Conservation (phyloP, 2,329 filamentous ascomycete species). For the Fusarium proliferatum region DNA sequence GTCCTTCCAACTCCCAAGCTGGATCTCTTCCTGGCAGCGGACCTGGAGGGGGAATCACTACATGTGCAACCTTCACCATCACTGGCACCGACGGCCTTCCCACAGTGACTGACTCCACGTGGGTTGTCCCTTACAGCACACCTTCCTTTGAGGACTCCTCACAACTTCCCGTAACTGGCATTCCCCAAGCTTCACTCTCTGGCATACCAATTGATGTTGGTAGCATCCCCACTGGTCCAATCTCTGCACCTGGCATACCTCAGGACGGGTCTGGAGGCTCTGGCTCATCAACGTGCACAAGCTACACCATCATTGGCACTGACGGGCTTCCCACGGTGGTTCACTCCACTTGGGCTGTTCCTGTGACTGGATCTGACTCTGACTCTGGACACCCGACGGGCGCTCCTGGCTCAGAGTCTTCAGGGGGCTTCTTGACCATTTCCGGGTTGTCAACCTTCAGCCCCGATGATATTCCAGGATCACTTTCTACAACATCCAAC, state of each 20-base stretch:
- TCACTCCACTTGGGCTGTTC: slow-evolving; percentile 35
- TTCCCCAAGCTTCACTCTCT: slow-evolving; percentile 25
- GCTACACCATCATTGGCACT: slow-evolving; percentile 36
- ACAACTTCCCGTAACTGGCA: slow-evolving; percentile 19
- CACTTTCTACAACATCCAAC: not conserved
- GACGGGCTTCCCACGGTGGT: slow-evolving; percentile 39
- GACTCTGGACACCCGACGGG: slow-evolving; percentile 8
- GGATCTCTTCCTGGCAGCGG: slow-evolving; percentile 9
- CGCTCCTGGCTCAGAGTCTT: slow-evolving; percentile 6
- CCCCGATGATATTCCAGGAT: slow-evolving; percentile 1
- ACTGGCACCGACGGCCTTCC: slow-evolving; percentile 49
- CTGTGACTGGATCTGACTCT: slow-evolving; percentile 10
- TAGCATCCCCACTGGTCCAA: slow-evolving; percentile 21
- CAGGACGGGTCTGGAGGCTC: slow-evolving; percentile 23
- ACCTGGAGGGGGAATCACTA: slow-evolving; percentile 32
- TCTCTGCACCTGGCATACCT: slow-evolving; percentile 21
- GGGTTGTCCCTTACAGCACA: slow-evolving; percentile 42
- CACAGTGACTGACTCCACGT: slow-evolving; percentile 51
- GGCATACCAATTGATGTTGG: slow-evolving; percentile 29
- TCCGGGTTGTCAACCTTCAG: slow-evolving; percentile 13
- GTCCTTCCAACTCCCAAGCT: slow-evolving; percentile 17
- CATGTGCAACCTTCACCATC: slow-evolving; percentile 45
- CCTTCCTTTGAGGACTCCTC: slow-evolving; percentile 24
- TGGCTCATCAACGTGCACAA: slow-evolving; percentile 31
- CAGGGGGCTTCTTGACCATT: slow-evolving; percentile 5